Evolutionary conservation across 768 basidiomycete genomes (phyloP), one percentile per base, ranked within the genome.

Genomic region (Phaeolepiota aurea): DNA sequence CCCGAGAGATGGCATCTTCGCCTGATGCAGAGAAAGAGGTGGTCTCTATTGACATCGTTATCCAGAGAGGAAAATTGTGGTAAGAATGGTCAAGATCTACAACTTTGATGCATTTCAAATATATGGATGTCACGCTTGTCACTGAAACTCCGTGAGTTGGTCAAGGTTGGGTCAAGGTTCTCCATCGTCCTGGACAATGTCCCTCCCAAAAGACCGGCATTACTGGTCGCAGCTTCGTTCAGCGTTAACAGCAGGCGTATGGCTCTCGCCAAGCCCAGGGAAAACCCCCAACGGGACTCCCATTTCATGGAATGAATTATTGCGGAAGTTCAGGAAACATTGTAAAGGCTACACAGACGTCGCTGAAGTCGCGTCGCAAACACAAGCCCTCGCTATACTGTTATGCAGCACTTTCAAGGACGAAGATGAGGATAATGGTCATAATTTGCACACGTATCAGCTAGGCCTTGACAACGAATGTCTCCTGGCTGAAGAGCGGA

Each of bases 281-380:
- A 83, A 71, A 48, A 62, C 74, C 0, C 70, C 69, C 20, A 74
- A 74, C 20, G 81, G 74, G 11, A 44, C 52, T 0, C 49, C 57
- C 3, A 56, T 91, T 12, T 64, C 79, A 9, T 92, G 89, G 89
- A 67, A 78, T 1, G 83, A 87, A 52, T 73, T 91, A 10, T 61
- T 91, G 30, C 74, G 86, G 48, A 92, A 92, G 60, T 89, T 87
- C 64, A 80, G 84, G 56, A 92, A 92, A 48, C 89, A 92, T 48
- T 83, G 81, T 51, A 58, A 57, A 3, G 79, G 81, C 0, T 77
- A 69, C 48, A 50, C 57, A 45, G 78, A 80, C 43, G 64, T 83
- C 11, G 68, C 77, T 2, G 77, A 82, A 48, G 66, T 87, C 44
- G 83, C 81, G 13, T 73, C 69, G 0, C 77, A 82, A 50, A 87